These are phyloP conservation scores for Cyphellophora attinorum DNA, from an alignment of 2,329 filamentous ascomycete species.

Conservation along the genomic window DNA sequence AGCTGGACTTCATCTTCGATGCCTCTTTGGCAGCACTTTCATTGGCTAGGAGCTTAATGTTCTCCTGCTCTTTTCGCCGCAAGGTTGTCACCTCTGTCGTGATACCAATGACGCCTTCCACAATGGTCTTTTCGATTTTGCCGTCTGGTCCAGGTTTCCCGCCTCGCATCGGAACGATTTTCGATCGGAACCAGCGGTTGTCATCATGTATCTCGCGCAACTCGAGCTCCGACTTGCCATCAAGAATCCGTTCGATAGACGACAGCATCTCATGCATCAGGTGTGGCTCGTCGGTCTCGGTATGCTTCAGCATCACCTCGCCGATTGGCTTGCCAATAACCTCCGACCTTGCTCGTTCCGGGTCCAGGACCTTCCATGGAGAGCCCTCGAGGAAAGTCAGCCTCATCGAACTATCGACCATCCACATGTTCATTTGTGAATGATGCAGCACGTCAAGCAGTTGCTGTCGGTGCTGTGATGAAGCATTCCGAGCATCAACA, in stretches of 20 bases:
- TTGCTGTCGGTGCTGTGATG: conserved; percentile 59
- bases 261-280: conserved; percentile 24
- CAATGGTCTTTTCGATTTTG: conserved; percentile 33
- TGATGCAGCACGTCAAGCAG: conserved; percentile 65
- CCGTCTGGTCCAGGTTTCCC: conserved; percentile 46
- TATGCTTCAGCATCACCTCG: conserved; percentile 16
- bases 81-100: conserved; percentile 71
- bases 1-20: conserved; percentile 69
- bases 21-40: conserved; percentile 72
- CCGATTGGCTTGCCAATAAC: conserved; percentile 22
- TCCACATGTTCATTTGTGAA: conserved; percentile 66
- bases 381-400: conserved; percentile 64
- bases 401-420: conserved; percentile 52
- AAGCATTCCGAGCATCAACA: conserved; percentile 57
- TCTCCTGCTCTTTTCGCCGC: conserved; percentile 58
- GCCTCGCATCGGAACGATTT: conserved; percentile 56
- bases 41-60: conserved; percentile 60
- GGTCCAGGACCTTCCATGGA: conserved; percentile 35
- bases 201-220: conserved; percentile 54
- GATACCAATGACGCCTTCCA: conserved; percentile 69
- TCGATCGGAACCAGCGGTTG: conserved; percentile 61
- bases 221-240: conserved; percentile 51
- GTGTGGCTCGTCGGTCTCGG: neutral
- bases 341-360: conserved; percentile 5
- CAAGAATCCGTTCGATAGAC: conserved; percentile 55